Evolutionary conservation across 164 flowering plant genomes (phyloP), one percentile per base, ranked within the genome.

Genomic region (Vitis cinerea): DNA sequence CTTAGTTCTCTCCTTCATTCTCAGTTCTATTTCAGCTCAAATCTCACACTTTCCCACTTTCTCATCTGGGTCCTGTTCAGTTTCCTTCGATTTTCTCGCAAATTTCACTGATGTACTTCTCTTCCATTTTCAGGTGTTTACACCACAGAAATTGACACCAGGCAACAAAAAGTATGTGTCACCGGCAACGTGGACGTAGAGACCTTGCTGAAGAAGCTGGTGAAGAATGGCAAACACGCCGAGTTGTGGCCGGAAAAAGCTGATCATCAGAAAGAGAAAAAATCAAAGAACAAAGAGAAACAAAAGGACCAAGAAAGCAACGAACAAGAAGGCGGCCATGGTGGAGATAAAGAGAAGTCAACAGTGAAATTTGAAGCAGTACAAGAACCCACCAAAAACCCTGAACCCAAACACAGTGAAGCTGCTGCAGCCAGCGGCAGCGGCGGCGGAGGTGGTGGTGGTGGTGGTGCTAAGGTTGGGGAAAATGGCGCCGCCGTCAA

Each of bases 161-260:
- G 73, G 61, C 88, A 84, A 65, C 93, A 87, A 16, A 86, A 79
- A 59, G 89, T 78, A 1, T 78, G 77, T 0, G 87, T 87, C 4
- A 74, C 61, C 0, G 88, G 89, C 1, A 78, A 83, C 68, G 78
- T 84, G 6, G 87, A 83, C 0, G 74, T 82, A 3, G 80, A 82
- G 9, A 78, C 77, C 49, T 55, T 88, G 67, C 72, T 88, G 60
- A 82, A 74, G 69, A 88, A 76, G 65, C 69, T 85, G n/a, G 30
- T 59, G 0, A 88, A 86, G 70, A 68, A 82, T 2, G 87, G 90
- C 0, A 86, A 82, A 50, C 85, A 83, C 12, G 90, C 88, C 2
- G 87, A 85, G 80, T 62, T 86, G 5, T 87, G 89, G 89, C 87
- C 89, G 4, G 81, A 80, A 69, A 72, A 80, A 2, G 31, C 63